Base-by-base conservation (phyloP, 2,329 filamentous ascomycete species). In the Sphaerulina populicola region DNA sequence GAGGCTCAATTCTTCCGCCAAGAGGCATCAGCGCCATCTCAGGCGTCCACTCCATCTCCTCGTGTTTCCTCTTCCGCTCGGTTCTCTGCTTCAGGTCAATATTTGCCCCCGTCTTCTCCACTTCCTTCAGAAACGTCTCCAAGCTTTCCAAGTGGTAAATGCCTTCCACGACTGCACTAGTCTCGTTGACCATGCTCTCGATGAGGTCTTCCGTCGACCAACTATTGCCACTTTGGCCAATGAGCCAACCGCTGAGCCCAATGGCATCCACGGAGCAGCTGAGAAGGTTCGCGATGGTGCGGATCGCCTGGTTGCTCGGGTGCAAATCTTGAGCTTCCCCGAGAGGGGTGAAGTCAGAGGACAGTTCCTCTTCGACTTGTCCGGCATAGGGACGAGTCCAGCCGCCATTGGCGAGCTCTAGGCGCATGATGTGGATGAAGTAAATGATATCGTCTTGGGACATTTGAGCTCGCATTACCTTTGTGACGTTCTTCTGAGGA, bases 351-450 rank as follows among this genome's bases (percentile, higher is more conserved):
- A 78, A 78, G 57, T 86, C 79, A 35, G 14, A 77, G 3, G 74
- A 71, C 6, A 72, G 67, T 10, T 75, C 72, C 10, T 71, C 69
- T 21, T 72, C 67, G 11, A 68, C 53, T 9, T 71, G 68, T 60
- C 86, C 83, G 12, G 86, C 70, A 66, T 89, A 88, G 18, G 79
- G 76, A 14, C 81, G 79, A 0, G 84, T 88, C 86, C 86, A 91
- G 30, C 83, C 82, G 51, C 86, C 86, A 57, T 82, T 80, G 46
- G 82, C 79, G 41, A 91, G 75, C 69, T 90, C 85, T 57, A 84
- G 76, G 50, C 86, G 81, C 29, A 91, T 74, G 5, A 89, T 74
- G 58, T 85, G 79, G 59, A 90, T 83, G 47, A 91, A 75, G 33
- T 82, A 81, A 9, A 88, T 72, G 21, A 85, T 79, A 59, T 90